Base-by-base conservation (phyloP, 2,329 filamentous ascomycete genomes). In the Aschersonia sp. region DNA sequence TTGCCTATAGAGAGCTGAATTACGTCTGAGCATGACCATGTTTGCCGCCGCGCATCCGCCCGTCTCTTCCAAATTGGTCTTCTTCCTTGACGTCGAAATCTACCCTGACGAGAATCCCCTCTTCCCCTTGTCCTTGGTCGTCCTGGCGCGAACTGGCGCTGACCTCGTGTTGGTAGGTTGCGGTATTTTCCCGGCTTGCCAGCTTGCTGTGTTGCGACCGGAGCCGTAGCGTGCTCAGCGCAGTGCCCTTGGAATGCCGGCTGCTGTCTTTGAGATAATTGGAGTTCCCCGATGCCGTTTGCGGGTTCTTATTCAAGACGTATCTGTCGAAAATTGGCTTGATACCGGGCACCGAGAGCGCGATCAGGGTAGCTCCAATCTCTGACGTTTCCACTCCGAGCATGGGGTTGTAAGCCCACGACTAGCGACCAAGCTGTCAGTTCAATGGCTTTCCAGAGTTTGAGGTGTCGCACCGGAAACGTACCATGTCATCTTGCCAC, bases 391-490 rank as follows among this genome's bases (percentile, higher is more conserved):
- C 71, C 4, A 74, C 64, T 4, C 60, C 68, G 4, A 75, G 57
- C 60, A 74, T 66, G 1, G 71, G 68, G 46, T 72, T 67, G 54
- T 75, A 75, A 30, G 63, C 61, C 72, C 72, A 75, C 12, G 70
- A 72, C 57, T 49, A 5, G 35, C 12, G 12, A 12, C 35, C 12
- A 8, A 22, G 22, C 8, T 37, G 35, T 37, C 35, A 37, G 35
- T 12, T 37, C 12, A 3, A 12, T 37, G 12, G 8, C 35, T 37
- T 12, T 8, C 2, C 4, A 12, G 35, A 8, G 8, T 37, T 14
- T 39, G 44, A 29, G 39, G 12, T 14, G 40, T 4, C 8, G 35
- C 8, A 3, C n/a, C 6, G 5, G 14, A 12, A 30, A 11, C 47
- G 8, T 46, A 49, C 47, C 47, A 62, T 62, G 53, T 75, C 72